Percentiles rank a stretch among this genome's conserved stretches.
phyloP scores from a whole-genome alignment of 2,329 filamentous ascomycete genomes.

The Apiospora arundinis region DNA sequence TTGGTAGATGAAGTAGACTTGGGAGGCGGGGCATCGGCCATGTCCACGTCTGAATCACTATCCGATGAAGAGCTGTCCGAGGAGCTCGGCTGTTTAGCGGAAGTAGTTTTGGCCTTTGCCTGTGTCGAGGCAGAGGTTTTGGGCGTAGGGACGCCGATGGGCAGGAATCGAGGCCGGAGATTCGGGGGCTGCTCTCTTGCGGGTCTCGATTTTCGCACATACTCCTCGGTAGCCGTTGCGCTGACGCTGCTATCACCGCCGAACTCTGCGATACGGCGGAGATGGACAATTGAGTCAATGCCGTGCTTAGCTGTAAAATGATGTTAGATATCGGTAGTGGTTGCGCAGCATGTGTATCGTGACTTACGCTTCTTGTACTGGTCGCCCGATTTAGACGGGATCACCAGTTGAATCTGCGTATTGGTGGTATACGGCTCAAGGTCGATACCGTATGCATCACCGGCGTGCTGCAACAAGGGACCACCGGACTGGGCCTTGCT shows the following conservation, averaged over 20 bases:
- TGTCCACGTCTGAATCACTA: conserved; percentile 52
- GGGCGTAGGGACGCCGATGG: conserved; percentile 60
- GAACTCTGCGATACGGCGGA: conserved; percentile 68
- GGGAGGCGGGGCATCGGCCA: conserved; percentile 47
- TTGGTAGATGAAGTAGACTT: conserved; percentile 29
- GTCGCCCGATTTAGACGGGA: conserved; percentile 62
- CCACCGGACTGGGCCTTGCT: conserved; percentile 60
- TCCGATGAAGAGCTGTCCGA: conserved; percentile 49
- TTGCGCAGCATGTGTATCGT: conserved; percentile 23
- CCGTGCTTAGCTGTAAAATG: conserved; percentile 47
- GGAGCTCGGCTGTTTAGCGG: conserved; percentile 23
- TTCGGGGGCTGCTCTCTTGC: conserved; percentile 71
- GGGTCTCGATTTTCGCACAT: conserved; percentile 53
- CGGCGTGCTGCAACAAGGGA: conserved; percentile 66
- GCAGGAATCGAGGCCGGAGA: conserved; percentile 70
- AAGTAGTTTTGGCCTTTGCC: conserved; percentile 20
- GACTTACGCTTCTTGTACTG: conserved; percentile 61
- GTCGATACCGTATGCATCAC: conserved; percentile 66
- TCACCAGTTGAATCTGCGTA: conserved; percentile 63
- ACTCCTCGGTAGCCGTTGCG: conserved; percentile 47
- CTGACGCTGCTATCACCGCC: conserved; percentile 47
- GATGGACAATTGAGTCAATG: conserved; percentile 67
- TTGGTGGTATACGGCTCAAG: conserved; percentile 58
- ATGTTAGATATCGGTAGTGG: conserved; percentile 1
- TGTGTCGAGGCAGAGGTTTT: conserved; percentile 24